Evolutionary conservation across 1,139 yeast genomes (phyloP).

Genomic region (Saccharomycopsis crataegensis): DNA sequence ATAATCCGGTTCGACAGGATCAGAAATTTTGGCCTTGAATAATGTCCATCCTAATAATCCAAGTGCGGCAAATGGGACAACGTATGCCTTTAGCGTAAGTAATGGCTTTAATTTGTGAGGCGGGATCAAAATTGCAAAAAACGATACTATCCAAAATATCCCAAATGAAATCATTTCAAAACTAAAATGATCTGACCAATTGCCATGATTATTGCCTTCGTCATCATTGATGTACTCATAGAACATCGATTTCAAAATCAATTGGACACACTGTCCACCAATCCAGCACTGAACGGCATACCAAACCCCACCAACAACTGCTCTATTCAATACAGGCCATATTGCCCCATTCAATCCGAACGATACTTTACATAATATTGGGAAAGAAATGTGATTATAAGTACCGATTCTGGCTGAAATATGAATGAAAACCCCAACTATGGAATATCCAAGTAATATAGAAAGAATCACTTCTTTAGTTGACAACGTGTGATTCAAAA

Average conservation of each 20-base stretch:
- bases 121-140: conserved; percentile 73
- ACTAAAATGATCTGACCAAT: conserved; percentile 28
- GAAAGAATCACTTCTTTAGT: conserved; percentile 55
- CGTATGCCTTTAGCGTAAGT: conserved; percentile 68
- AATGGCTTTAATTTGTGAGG: conserved; percentile 77
- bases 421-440: conserved; percentile 56
- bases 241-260: conserved; percentile 54
- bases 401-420: conserved; percentile 66
- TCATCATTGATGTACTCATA: conserved; percentile 34
- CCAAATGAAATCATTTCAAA: conserved; percentile 68
- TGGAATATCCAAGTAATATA: conserved; percentile 65
- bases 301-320: conserved; percentile 80
- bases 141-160: conserved; percentile 66
- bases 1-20: not conserved
- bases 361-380: conserved; percentile 65
- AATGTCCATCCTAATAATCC: conserved; percentile 77
- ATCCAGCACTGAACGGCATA: conserved; percentile 77
- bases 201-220: conserved; percentile 4
- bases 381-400: conserved; percentile 69
- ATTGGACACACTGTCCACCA: conserved; percentile 74
- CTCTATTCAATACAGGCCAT: conserved; percentile 77
- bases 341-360: conserved; percentile 74
- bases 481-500: conserved; percentile 27
- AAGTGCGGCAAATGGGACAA: conserved; percentile 75
- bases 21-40: conserved; percentile 46